Base-by-base conservation (phyloP, 805 yeast genomes). In the Saturnispora hagleri region DNA sequence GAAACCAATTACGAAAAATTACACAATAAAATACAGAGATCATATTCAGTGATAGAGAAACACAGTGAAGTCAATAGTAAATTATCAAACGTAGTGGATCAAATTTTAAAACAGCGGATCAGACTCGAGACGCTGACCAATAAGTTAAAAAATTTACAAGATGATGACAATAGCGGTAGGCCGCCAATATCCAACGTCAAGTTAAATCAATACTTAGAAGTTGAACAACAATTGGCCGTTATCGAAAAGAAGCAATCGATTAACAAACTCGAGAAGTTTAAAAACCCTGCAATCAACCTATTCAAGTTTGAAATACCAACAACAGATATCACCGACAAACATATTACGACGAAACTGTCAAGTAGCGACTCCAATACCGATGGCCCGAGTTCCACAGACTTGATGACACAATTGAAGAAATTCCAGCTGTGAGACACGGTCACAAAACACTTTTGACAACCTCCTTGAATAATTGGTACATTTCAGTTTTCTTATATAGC, bases 401-500 rank as follows among this genome's bases (percentile, higher is more conserved):
- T 38, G 13, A 24, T 38, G 22, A n/a, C 42, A 17, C 42, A 38
- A 13, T 24, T 41, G 12, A 41, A 41, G n/a, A 41, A 24, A 41
- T 27, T 15, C 17, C 44, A 41, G 9, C 5, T 18, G 13, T 24
- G 5, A 13, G 6, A 13, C 4, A 17, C 44, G 1, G 3, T 41
- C 10, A 22, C n/a, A 10, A 6, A 13, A 41, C 22, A 5, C 22
- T 24, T 41, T 26, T 41, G 26, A 41, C 44, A 22, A 84, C 76
- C 2, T 61, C 65, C 17, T 65, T 65, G 57, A 80, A 84, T 10
- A 77, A 62, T 5, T 73, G 70, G 34, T 68, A 68, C 55, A 75
- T 60, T 18, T 69, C 69, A 24, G 69, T 64, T 33, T 60, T 59
- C 38, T 61, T 52, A 55, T 77, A 79, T 42, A 68, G 58, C 13